phyloP scores from a whole-genome alignment of 2,329 filamentous ascomycete genomes.

The Chaetothyriales sp. region DNA sequence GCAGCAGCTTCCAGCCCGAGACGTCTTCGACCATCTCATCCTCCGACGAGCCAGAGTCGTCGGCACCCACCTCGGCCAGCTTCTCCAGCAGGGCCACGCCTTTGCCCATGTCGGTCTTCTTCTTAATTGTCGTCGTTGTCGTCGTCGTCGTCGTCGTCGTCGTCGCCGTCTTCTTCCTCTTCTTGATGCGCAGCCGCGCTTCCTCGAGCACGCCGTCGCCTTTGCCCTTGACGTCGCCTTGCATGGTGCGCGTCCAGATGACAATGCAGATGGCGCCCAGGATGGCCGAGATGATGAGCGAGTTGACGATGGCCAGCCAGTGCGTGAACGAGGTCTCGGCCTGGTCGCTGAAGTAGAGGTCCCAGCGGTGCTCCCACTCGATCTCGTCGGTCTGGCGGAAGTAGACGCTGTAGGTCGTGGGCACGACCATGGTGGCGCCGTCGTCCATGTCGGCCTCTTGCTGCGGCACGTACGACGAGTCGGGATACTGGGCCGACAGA shows the following conservation, averaged over 20 bases:
- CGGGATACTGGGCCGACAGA: slow-evolving; percentile 41
- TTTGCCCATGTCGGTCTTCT: slow-evolving; percentile 29
- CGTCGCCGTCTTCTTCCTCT: no score
- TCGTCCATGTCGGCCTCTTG: slow-evolving; percentile 47
- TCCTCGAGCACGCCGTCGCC: slow-evolving; percentile 54
- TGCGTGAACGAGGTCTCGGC: slow-evolving; percentile 70
- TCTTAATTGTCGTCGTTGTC: no score
- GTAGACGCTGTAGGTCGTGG: slow-evolving; percentile 82
- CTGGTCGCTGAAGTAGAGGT: slow-evolving; percentile 79
- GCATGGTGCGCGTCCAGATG: slow-evolving; percentile 65
- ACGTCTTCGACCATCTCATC: slow-evolving; percentile 71
- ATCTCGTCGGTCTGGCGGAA: slow-evolving; percentile 69
- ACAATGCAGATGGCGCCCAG: slow-evolving; percentile 68
- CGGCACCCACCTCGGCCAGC: slow-evolving; percentile 40
- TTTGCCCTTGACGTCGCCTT: slow-evolving; percentile 63
- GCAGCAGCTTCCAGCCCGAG: slow-evolving; percentile 76
- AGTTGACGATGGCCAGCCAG: slow-evolving; percentile 81
- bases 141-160: no score
- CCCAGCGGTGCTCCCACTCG: slow-evolving; percentile 77
- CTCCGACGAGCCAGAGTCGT: slow-evolving; percentile 36
- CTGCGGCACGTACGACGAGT: slow-evolving; percentile 47
- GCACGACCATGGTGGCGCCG: slow-evolving; percentile 54
- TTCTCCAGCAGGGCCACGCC: slow-evolving; percentile 42
- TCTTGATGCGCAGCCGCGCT: slow-evolving; percentile 46
- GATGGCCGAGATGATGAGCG: slow-evolving; percentile 66